Evolutionary conservation across 805 yeast species (phyloP), one percentile per base, ranked within the genome.

Genomic region (Metschnikowia colocasiae): DNA sequence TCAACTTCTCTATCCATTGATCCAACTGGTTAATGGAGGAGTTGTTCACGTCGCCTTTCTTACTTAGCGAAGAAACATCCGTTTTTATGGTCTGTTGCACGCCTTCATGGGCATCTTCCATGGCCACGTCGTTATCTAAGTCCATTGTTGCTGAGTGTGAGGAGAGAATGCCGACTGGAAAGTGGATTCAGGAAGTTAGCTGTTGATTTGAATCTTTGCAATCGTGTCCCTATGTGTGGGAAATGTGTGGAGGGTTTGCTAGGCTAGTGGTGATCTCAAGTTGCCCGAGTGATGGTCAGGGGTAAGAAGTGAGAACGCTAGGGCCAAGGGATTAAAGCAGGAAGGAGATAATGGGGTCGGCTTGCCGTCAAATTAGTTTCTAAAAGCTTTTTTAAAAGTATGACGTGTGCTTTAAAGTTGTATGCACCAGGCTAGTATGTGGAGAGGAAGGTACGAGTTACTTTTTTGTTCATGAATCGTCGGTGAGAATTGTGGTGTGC

Each of bases 1-100:
- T 70, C 53, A 90, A 71, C 62, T 81, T 83, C 55, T 83, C 92
- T 58, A 90, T 87, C 97, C 97, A 90, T 54, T 79, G 81, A 58
- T 91, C 97, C 57, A 91, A 73, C 59, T 87, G 91, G 57, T 79
- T 77, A 51, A 84, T 75, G 53, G 74, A 78, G 20, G 55, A 42
- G 20, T 52, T 42, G 38, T 74, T 60, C 31, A 64, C 60, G 39
- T 66, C 73, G 30, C 47, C 47, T 40, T 63, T 68, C 42, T 71
- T 53, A 66, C 62, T 26, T 74, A 74, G 56, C 61, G 63, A 52
- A 55, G 36, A 53, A 25, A 62, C 60, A 40, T 74, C 67, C 48
- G 67, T 66, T 31, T 65, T 56, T 45, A 53, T 29, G 52, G 55
- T 46, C 22, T 58, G 65, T 56, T 55, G 69, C 56, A 69, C 75